These are phyloP conservation scores for Saururus chinensis DNA, from an alignment of 164 flowering plant species.

Conservation along the genomic window DNA sequence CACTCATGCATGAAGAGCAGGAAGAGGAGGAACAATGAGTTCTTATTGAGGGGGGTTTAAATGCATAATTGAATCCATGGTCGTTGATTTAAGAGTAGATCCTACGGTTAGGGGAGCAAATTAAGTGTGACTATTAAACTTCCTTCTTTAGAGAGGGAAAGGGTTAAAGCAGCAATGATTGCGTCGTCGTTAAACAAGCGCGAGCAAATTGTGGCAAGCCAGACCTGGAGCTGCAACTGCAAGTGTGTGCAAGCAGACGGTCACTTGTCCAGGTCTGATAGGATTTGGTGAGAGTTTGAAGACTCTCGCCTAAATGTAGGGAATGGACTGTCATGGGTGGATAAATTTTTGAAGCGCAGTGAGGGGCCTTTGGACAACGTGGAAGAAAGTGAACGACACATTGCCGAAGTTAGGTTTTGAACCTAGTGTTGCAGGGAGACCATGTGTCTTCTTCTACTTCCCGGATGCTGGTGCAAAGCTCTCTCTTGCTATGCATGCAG, in stretches of 20 bases:
- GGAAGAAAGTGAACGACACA: no score
- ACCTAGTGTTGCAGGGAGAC: background rate
- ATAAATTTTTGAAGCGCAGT: background rate
- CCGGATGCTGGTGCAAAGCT: background rate
- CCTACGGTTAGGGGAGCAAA: constrained; percentile 10
- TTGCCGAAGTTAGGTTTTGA: background rate
- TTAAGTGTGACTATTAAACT: constrained; percentile 13
- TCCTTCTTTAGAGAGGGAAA: constrained; percentile 3
- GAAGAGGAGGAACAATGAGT: background rate
- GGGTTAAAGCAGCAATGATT: constrained; percentile 8
- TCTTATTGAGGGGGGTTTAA: background rate
- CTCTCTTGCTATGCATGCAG: background rate
- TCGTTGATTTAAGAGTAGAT: constrained; percentile 10
- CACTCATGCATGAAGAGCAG: background rate
- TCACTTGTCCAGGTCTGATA: background rate
- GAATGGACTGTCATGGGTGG: background rate
- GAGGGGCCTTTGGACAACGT: background rate
- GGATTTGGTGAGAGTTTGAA: background rate
- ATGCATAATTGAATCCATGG: background rate
- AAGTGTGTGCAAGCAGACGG: background rate
- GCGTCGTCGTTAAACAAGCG: background rate
- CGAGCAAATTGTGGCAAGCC: no score
- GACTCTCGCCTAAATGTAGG: background rate
- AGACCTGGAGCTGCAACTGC: background rate
- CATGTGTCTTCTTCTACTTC: background rate